phyloP scores from a whole-genome alignment of 2,329 filamentous ascomycete species.

The Venturia oleaginea region DNA sequence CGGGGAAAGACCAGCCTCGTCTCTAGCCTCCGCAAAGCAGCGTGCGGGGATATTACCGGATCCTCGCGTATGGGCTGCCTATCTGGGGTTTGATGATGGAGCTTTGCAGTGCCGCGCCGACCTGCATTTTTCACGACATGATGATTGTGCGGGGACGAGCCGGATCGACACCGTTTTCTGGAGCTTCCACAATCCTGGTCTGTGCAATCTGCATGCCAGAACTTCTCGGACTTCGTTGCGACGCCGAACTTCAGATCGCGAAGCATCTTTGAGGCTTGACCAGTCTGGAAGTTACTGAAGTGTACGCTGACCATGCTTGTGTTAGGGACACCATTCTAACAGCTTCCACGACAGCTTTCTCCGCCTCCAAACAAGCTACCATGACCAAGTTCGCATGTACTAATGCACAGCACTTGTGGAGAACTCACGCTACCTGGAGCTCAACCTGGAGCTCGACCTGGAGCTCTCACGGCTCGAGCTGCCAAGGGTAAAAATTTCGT shows the following conservation, averaged over 20 bases:
- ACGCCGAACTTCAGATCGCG: background rate
- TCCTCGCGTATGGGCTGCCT: background rate
- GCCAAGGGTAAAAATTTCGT: background rate
- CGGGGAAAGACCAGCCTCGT: background rate
- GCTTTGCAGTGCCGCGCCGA: background rate
- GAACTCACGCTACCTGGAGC: background rate
- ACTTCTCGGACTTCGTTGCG: background rate
- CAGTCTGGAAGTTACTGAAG: background rate
- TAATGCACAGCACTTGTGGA: background rate
- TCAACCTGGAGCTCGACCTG: background rate
- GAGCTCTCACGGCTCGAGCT: background rate
- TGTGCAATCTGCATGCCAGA: background rate
- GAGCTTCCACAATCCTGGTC: background rate
- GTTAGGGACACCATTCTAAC: background rate
- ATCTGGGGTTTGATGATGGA: background rate
- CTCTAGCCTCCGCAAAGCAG: background rate
- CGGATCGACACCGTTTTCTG: background rate
- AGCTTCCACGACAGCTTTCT: background rate
- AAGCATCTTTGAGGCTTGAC: background rate
- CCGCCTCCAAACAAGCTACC: background rate
- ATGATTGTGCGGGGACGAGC: background rate
- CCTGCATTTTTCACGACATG: background rate
- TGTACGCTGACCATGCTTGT: background rate
- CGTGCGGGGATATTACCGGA: background rate
- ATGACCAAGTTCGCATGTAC: background rate